Evolutionary conservation across 1,284 basidiomycete genomes (phyloP).

Genomic region (Cyathus olla): DNA sequence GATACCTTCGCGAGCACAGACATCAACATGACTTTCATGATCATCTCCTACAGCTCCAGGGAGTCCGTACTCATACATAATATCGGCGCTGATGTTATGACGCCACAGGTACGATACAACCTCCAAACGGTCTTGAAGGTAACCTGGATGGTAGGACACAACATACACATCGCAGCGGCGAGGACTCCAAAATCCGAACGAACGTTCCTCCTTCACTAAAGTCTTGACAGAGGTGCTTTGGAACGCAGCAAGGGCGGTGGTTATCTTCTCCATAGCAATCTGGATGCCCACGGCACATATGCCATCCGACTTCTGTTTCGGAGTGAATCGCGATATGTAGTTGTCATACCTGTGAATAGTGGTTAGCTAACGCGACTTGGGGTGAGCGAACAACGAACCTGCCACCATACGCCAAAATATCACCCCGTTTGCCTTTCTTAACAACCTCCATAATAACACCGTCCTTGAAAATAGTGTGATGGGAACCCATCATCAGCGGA

Average conservation of each 20-base stretch:
- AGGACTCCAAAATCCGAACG: slow-evolving; percentile 90
- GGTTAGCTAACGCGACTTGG: not conserved
- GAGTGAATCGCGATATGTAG: slow-evolving; percentile 72
- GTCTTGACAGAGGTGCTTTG: slow-evolving; percentile 78
- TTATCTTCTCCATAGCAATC: slow-evolving; percentile 85
- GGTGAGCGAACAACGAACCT: slow-evolving; percentile 56
- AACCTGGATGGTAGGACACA: slow-evolving; percentile 82
- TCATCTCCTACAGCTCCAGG: slow-evolving; percentile 54
- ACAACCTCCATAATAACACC: slow-evolving; percentile 85
- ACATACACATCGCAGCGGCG: slow-evolving; percentile 89
- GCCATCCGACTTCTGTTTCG: slow-evolving; percentile 62
- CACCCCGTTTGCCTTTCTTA: slow-evolving; percentile 71
- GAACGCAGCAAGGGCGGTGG: slow-evolving; percentile 75
- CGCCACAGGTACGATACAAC: slow-evolving; percentile 85
- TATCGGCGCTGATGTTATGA: slow-evolving; percentile 85
- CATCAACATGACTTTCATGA: slow-evolving; percentile 72
- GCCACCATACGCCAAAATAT: slow-evolving; percentile 85
- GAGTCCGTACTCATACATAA: slow-evolving; percentile 86
- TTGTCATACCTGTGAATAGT: slow-evolving; percentile 73
- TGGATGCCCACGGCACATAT: slow-evolving; percentile 82
- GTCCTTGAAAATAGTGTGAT: slow-evolving; percentile 75
- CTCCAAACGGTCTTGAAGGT: slow-evolving; percentile 83
- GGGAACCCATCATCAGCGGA: slow-evolving; percentile 77
- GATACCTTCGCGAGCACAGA: slow-evolving; percentile 82
- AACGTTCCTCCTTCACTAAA: slow-evolving; percentile 81